A percentile compares a stretch with the other conserved stretches of the same genome.
These are phyloP conservation scores for Pseudocercospora cruenta DNA, from an alignment of 2,329 filamentous ascomycete species.

Conservation along the genomic window DNA sequence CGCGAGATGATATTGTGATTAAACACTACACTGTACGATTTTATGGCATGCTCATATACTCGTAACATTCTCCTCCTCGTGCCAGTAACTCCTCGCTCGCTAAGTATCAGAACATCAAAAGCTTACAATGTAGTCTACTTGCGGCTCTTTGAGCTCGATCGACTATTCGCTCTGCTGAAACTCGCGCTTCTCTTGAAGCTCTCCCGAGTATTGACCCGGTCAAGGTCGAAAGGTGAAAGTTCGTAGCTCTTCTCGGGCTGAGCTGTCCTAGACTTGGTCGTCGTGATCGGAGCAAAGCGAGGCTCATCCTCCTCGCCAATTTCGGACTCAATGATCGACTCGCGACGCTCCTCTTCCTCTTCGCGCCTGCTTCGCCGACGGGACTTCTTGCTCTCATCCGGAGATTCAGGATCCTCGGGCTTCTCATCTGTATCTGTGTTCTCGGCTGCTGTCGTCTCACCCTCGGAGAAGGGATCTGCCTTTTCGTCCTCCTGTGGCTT, in stretches of 20 bases:
- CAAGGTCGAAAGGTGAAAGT: constrained; percentile 52
- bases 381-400: neutral
- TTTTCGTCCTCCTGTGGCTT: constrained; percentile 24
- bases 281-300: constrained; percentile 31
- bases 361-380: constrained; percentile 8
- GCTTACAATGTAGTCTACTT: neutral
- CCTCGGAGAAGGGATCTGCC: constrained; percentile 8
- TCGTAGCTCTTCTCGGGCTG: constrained; percentile 25
- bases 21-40: neutral
- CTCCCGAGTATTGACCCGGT: constrained; percentile 53
- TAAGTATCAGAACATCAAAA: neutral
- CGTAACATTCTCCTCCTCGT: neutral
- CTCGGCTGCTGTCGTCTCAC: constrained; percentile 18
- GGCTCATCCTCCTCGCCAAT: constrained; percentile 28
- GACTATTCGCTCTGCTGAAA: constrained; percentile 2
- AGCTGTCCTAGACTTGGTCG: constrained; percentile 19
- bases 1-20: neutral
- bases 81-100: constrained; percentile 4
- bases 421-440: constrained; percentile 18
- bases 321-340: constrained; percentile 17
- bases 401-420: constrained; percentile 4
- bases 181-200: constrained; percentile 41
- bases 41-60: neutral
- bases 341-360: constrained; percentile 22
- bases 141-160: neutral